Percentiles rank a stretch among this genome's conserved stretches.
Evolutionary conservation across 495 filamentous ascomycete species (phyloP).

Genomic region (Thermochaetoides thermophila): DNA sequence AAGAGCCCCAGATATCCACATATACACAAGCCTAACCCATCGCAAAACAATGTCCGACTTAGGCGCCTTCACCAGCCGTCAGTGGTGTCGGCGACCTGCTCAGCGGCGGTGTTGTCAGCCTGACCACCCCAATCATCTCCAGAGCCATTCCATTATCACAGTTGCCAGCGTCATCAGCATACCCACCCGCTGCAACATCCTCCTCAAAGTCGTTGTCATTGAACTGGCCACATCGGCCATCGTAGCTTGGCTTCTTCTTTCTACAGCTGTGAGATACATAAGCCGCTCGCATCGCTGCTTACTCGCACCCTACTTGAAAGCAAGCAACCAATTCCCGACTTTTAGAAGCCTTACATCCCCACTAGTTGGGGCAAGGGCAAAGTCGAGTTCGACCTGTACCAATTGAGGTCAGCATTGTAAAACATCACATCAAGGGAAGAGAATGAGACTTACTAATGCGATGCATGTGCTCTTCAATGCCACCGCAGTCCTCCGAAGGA

Average conservation of each 20-base stretch:
- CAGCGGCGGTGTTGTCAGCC: not conserved
- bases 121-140: conserved; percentile 6
- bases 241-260: no score
- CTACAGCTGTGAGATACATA: no score
- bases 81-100: not conserved
- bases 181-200: conserved; percentile 5
- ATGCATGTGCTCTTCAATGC: conserved; percentile 86
- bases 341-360: no score
- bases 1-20: no score
- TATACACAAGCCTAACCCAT: no score
- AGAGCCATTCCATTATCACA: conserved; percentile 1
- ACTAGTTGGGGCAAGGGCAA: no score
- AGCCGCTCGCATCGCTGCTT: no score
- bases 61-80: no score
- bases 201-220: conserved; percentile 46
- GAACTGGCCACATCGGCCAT: no score
- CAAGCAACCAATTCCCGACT: no score
- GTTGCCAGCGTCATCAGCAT: conserved; percentile 3
- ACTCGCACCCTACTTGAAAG: no score
- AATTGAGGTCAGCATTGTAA: conserved; percentile 35
- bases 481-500: conserved; percentile 53
- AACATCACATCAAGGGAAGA: not conserved
- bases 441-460: conserved; percentile 56
- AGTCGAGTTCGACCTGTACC: conserved; percentile 90
- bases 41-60: no score